These are phyloP conservation scores for Fusarium fracticaudum DNA, from an alignment of 2,329 filamentous ascomycete species.

Conservation along the genomic window DNA sequence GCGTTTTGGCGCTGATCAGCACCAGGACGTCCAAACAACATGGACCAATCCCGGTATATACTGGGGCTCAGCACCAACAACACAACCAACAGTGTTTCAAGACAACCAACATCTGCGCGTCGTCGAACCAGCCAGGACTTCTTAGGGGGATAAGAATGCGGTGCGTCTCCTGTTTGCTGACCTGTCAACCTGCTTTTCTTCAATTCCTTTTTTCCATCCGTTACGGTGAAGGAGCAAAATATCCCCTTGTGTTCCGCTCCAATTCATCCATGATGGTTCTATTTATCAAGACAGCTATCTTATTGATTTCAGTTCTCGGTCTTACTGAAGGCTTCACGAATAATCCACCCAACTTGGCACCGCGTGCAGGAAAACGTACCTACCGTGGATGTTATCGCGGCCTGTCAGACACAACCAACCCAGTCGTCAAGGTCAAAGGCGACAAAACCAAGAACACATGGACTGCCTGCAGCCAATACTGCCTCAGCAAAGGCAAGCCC, in stretches of 20 bases:
- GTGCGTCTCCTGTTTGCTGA: accelerated
- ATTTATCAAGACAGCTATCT: neutral
- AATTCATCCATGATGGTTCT: neutral
- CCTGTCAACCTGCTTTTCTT: neutral
- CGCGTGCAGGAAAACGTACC: neutral
- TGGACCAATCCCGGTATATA: neutral
- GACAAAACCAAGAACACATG: neutral
- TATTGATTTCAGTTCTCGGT: neutral
- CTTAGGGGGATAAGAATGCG: neutral
- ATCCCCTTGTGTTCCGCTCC: neutral
- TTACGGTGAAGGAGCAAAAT: neutral
- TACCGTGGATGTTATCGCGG: neutral
- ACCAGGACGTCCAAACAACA: neutral
- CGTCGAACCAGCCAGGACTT: too few species aligned
- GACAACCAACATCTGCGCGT: neutral
- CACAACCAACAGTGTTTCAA: neutral
- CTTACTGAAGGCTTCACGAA: neutral
- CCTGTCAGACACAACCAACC: neutral
- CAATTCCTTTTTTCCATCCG: neutral
- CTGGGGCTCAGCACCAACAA: neutral
- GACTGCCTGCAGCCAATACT: neutral
- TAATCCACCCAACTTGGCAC: too few species aligned
- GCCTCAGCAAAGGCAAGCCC: neutral
- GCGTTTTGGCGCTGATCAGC: neutral
- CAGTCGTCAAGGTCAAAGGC: neutral